phyloP scores from a whole-genome alignment of 1,284 basidiomycete genomes.

The Crocinoboletus sp. region DNA sequence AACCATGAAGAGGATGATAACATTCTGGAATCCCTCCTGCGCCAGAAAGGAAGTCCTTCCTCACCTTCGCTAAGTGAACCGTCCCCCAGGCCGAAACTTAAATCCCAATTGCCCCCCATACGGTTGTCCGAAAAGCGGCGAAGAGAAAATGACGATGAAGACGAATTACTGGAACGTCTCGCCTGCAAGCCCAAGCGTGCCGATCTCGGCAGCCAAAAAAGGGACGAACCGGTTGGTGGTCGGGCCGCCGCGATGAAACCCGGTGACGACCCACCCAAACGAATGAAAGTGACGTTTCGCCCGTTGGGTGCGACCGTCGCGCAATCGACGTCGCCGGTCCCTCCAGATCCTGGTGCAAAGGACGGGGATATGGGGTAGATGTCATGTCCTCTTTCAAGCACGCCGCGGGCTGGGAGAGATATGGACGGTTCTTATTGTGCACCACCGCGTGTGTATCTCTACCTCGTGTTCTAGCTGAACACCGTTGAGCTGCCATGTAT shows the following conservation, averaged over 20 bases:
- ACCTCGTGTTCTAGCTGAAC: slow-evolving; percentile 11
- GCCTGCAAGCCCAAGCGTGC: slow-evolving; percentile 52
- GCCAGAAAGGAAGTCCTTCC: slow-evolving; percentile 39
- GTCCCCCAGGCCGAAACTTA: slow-evolving; percentile 34
- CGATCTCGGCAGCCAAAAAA: slow-evolving; percentile 40
- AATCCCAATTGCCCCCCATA: slow-evolving; percentile 34
- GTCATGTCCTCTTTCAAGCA: not conserved
- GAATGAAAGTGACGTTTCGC: slow-evolving; percentile 72
- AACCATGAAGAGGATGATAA: slow-evolving; percentile 44
- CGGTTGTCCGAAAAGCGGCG: slow-evolving; percentile 67
- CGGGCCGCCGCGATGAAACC: slow-evolving; percentile 37
- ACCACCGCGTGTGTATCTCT: slow-evolving; percentile 14
- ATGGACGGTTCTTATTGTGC: not conserved
- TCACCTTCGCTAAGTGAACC: slow-evolving; percentile 38
- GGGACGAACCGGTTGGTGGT: slow-evolving; percentile 21
- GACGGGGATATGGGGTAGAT: slow-evolving; percentile 70
- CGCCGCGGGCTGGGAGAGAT: not conserved
- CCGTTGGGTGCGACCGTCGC: slow-evolving; percentile 34
- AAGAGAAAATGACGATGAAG: slow-evolving; percentile 73
- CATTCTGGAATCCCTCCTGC: slow-evolving; percentile 49
- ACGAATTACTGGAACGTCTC: slow-evolving; percentile 53
- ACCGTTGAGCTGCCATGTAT: slow-evolving; percentile 6
- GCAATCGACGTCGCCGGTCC: slow-evolving; percentile 36
- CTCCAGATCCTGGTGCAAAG: slow-evolving; percentile 64
- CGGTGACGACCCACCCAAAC: slow-evolving; percentile 65